Conservation (phyloP, 768 basidiomycete species). For the Kwoniella europaea region DNA sequence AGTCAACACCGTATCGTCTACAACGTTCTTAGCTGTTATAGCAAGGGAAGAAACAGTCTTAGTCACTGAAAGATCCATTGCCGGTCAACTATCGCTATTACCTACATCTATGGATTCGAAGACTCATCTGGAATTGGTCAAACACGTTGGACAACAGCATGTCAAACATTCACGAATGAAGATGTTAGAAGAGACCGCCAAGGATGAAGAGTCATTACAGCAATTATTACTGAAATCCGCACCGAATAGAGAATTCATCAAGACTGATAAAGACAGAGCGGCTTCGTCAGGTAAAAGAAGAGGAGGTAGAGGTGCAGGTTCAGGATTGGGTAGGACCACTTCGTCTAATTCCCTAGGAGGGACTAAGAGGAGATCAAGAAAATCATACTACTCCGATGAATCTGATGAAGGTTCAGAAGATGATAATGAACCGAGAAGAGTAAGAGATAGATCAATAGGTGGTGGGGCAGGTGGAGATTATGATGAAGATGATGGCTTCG, state of each 20-base stretch:
- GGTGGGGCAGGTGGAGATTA: conserved; percentile 39
- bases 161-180: conserved; percentile 50
- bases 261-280: conserved; percentile 12
- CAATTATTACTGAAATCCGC: conserved; percentile 30
- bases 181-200: conserved; percentile 36
- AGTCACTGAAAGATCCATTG: conserved; percentile 48
- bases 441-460: conserved; percentile 9
- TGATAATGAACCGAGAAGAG: conserved; percentile 10
- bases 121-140: conserved; percentile 48
- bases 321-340: conserved; percentile 26
- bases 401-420: conserved; percentile 23
- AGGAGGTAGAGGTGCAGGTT: conserved; percentile 18
- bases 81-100: conserved; percentile 49
- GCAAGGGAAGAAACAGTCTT: conserved; percentile 39
- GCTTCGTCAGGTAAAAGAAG: conserved; percentile 4
- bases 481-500: conserved; percentile 57
- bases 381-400: conserved; percentile 18
- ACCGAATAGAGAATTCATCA: conserved; percentile 23
- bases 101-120: conserved; percentile 49
- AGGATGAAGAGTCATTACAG: conserved; percentile 31
- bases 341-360: conserved; percentile 10
- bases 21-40: conserved; percentile 35
- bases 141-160: conserved; percentile 50
- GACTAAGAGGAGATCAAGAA: conserved; percentile 11
- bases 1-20: conserved; percentile 19